Evolutionary conservation across 2,329 filamentous ascomycete species (phyloP), one percentile per base, ranked within the genome.

Genomic region (Chlorencoelia australis): DNA sequence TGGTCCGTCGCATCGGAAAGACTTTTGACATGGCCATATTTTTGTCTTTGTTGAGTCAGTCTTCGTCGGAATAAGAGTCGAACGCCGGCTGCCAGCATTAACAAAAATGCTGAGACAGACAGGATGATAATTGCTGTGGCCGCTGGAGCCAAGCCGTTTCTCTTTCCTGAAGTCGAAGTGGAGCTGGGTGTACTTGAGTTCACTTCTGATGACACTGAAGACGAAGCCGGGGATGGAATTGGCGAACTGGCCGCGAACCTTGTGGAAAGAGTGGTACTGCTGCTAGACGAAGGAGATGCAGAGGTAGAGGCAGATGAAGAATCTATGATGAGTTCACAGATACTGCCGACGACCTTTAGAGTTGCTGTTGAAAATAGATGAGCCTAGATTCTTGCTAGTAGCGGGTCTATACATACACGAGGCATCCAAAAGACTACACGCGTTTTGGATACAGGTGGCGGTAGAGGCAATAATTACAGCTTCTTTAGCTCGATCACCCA

Each of bases 331-430:
- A 37, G 17, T 8, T 20, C n/a, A 24, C 33, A 37, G 31, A 40
- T 40, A 15, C 32, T 33, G 14, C 33, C 33, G 30, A 40, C 21
- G 14, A 36, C 33, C 16, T 36, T 37, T n/a, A 40, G 17, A 15
- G 37, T 24, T 26, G 33, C 37, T 40, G 27, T 18, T 5, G 24
- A 20, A 9, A 21, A 30, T 28, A 14, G 15, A 19, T 33, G 26
- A 37, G 30, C 17, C 8, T 31, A 10, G 27, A 5, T 18, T 37
- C 20, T 28, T 5, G 7, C 19, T 7, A 7, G 10, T 8, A 24
- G 7, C 19, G 13, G 10, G 22, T 10, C 8, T 4, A 6, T n/a
- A 31, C 33, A 30, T 26, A 37, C 37, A 20, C n/a, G 17, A 26
- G 20, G 33, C 28, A 26, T 40, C 33, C 18, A 36, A 21, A 4